These are phyloP conservation scores for Lactifluus pinguis DNA, from an alignment of 768 basidiomycete species.

Conservation along the genomic window DNA sequence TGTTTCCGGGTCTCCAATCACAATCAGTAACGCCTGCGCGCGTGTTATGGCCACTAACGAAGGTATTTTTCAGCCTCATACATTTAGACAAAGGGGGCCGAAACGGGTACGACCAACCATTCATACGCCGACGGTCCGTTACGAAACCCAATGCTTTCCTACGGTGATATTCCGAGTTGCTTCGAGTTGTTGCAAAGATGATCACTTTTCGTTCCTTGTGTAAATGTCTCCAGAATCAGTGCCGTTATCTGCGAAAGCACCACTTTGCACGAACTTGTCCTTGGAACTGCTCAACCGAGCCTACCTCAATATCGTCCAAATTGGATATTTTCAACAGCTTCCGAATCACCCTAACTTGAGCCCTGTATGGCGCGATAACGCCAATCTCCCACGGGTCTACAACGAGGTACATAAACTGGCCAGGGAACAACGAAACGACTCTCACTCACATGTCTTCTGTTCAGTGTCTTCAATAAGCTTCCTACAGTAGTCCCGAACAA, in stretches of 20 bases:
- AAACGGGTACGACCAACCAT: conserved; percentile 25
- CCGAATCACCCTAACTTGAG: conserved; percentile 30
- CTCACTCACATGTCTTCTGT: conserved; percentile 26
- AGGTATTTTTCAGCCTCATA: background rate
- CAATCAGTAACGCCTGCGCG: conserved; percentile 52
- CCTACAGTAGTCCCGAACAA: conserved; percentile 29
- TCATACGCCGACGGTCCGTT: conserved; percentile 30
- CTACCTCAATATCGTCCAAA: conserved; percentile 25
- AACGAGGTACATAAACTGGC: background rate
- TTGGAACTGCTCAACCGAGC: conserved; percentile 35
- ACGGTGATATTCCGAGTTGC: conserved; percentile 15
- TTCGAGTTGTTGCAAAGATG: conserved; percentile 32
- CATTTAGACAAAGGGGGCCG: no score
- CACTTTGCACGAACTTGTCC: conserved; percentile 27
- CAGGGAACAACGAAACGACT: background rate
- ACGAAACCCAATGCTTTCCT: conserved; percentile 30
- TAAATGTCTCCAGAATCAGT: background rate
- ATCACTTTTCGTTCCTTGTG: conserved; percentile 31
- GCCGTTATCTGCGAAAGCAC: background rate
- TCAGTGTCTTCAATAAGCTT: conserved; percentile 22
- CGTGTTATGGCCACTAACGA: conserved; percentile 54
- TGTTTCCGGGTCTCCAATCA: conserved; percentile 52
- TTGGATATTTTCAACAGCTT: conserved; percentile 17
- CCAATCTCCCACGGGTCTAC: conserved; percentile 29
- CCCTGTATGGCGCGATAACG: conserved; percentile 33